Percentiles rank a stretch among this genome's conserved stretches.
phyloP scores from a whole-genome alignment of 306 rosid species.

The Dalbergia cultrata region DNA sequence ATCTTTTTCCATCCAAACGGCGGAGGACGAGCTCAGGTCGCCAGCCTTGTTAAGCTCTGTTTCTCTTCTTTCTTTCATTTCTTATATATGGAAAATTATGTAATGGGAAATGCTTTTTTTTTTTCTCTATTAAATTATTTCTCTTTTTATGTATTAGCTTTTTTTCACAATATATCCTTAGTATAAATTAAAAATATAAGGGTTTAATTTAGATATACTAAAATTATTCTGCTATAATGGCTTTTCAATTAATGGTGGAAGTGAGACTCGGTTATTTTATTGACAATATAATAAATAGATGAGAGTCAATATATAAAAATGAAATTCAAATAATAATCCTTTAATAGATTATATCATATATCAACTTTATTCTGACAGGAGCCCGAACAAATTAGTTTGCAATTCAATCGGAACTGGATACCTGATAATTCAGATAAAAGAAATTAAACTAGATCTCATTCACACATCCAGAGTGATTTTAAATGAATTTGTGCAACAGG shows the following conservation, averaged over 20 bases:
- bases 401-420: no score
- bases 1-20: slow-evolving; percentile 62
- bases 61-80: background rate
- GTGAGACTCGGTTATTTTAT: no score
- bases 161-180: background rate
- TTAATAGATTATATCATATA: background rate
- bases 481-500: background rate
- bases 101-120: background rate
- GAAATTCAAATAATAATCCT: background rate
- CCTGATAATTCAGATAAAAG: no score
- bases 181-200: background rate
- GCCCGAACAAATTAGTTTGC: no score
- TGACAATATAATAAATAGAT: no score
- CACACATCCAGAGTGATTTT: background rate
- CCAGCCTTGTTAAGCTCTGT: slow-evolving; percentile 57
- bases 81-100: background rate
- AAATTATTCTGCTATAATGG: no score
- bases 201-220: no score
- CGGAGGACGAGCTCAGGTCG: slow-evolving; percentile 59
- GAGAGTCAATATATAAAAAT: no score
- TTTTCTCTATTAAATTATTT: background rate
- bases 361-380: no score
- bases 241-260: no score
- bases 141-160: background rate
- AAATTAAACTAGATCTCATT: background rate